Evolutionary conservation across 148 eudicot genomes (phyloP).

Genomic region (Vaccinium corymbosum): DNA sequence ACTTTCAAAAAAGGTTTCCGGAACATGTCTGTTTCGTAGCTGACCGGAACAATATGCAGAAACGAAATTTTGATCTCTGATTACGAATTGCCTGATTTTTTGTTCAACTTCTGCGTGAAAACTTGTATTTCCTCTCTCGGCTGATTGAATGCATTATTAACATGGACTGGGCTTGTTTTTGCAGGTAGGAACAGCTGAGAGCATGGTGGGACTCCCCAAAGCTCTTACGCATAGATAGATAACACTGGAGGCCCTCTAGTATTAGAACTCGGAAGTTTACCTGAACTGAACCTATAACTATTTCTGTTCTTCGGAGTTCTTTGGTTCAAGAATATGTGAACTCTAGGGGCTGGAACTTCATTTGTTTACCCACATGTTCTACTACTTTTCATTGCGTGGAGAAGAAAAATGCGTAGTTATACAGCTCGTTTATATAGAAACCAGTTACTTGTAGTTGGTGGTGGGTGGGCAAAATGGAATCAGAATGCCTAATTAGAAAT

Average conservation of each 20-base stretch:
- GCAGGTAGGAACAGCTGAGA: constrained; percentile 79
- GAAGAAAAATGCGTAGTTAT: too few relatives aligned
- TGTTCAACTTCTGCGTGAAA: neutral
- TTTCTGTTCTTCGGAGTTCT: neutral
- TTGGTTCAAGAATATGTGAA: neutral
- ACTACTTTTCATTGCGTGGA: neutral
- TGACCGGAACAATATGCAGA: neutral
- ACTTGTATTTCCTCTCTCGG: neutral
- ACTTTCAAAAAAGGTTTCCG: neutral
- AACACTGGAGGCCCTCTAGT: constrained; percentile 51
- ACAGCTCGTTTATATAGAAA: too few relatives aligned
- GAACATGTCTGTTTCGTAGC: neutral
- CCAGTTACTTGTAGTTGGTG: too few relatives aligned
- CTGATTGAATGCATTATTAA: neutral
- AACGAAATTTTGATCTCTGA: neutral
- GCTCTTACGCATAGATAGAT: constrained; percentile 52
- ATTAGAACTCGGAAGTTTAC: neutral
- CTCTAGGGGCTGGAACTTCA: neutral
- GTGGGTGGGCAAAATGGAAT: too few relatives aligned
- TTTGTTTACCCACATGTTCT: neutral
- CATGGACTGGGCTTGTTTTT: neutral
- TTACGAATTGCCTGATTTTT: neutral
- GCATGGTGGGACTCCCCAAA: constrained; percentile 93
- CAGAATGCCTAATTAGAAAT: too few relatives aligned
- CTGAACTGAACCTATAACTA: neutral